Conservation (phyloP, 2,329 filamentous ascomycete species). For the Aulographum hederae region DNA sequence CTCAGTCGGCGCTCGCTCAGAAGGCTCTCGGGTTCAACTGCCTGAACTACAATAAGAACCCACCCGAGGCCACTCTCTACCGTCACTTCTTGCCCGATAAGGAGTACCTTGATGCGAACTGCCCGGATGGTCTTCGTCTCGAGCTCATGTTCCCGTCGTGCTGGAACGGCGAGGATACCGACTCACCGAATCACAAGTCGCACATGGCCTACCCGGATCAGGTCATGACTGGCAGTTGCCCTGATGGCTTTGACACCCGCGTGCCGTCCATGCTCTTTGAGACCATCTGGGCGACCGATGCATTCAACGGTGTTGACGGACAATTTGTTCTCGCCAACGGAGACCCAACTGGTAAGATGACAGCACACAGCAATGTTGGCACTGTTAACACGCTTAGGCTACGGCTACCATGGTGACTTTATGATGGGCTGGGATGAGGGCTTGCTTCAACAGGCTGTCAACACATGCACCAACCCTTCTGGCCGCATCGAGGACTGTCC, state of each 20-base stretch:
- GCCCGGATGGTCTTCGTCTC: conserved; percentile 44
- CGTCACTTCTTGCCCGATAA: conserved; percentile 73
- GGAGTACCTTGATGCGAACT: conserved; percentile 61
- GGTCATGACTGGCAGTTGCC: conserved; percentile 62
- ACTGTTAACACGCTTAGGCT: conserved; percentile 29
- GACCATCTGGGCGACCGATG: conserved; percentile 62
- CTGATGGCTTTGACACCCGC: conserved; percentile 46
- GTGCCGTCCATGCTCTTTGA: conserved; percentile 67
- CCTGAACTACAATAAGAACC: conserved; percentile 49
- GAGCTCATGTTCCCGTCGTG: conserved; percentile 10
- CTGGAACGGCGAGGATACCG: conserved; percentile 5
- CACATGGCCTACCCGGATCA: conserved; percentile 65
- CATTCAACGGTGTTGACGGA: conserved; percentile 43
- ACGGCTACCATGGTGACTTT: conserved; percentile 64
- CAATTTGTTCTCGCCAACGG: conserved; percentile 63
- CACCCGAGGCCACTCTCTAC: conserved; percentile 55
- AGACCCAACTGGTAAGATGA: conserved; percentile 43
- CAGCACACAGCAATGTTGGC: not conserved
- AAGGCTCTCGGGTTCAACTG: conserved; percentile 92
- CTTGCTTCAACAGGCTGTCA: conserved; percentile 51
- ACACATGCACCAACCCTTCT: conserved; percentile 53
- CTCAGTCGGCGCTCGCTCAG: conserved; percentile 54
- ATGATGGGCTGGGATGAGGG: conserved; percentile 56
- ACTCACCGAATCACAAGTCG: conserved; percentile 34
- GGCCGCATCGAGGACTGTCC: conserved; percentile 58